Evolutionary conservation across 2,329 filamentous ascomycete genomes (phyloP).

Genomic region (Pseudocercospora fijiensis): DNA sequence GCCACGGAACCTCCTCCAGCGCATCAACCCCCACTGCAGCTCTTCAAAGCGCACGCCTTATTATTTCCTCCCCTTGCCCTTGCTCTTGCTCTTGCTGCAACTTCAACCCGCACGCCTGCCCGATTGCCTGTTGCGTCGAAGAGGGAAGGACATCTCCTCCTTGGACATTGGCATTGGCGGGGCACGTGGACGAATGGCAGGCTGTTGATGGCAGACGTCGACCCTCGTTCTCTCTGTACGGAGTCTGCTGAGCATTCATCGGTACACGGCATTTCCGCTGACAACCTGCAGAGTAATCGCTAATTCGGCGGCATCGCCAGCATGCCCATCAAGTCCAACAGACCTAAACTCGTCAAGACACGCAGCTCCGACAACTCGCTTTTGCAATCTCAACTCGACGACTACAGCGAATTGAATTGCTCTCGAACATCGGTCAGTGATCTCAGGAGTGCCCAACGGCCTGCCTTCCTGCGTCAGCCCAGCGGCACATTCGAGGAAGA

Average conservation of each 20-base stretch:
- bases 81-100: too few species aligned
- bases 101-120: neutral
- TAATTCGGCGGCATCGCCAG: constrained; percentile 1
- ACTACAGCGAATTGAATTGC: constrained; percentile 1
- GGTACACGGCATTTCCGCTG: neutral
- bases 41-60: neutral
- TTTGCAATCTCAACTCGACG: constrained; percentile 2
- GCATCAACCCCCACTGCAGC: neutral
- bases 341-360: constrained; percentile 16
- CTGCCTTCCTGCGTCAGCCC: constrained; percentile 13
- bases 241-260: neutral
- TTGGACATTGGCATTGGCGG: neutral
- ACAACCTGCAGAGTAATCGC: neutral
- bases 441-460: constrained; percentile 1
- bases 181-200: neutral
- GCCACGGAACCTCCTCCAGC: neutral
- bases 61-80: too few species aligned
- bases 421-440: constrained; percentile 15
- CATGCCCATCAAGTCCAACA: constrained; percentile 13
- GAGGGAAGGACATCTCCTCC: neutral
- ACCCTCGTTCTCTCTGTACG: neutral
- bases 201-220: neutral
- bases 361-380: constrained; percentile 11
- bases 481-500: constrained; percentile 15
- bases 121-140: neutral